Evolutionary conservation across 176 grass and related monocot genomes (phyloP).

Genomic region (Aegilops sharonensis): DNA sequence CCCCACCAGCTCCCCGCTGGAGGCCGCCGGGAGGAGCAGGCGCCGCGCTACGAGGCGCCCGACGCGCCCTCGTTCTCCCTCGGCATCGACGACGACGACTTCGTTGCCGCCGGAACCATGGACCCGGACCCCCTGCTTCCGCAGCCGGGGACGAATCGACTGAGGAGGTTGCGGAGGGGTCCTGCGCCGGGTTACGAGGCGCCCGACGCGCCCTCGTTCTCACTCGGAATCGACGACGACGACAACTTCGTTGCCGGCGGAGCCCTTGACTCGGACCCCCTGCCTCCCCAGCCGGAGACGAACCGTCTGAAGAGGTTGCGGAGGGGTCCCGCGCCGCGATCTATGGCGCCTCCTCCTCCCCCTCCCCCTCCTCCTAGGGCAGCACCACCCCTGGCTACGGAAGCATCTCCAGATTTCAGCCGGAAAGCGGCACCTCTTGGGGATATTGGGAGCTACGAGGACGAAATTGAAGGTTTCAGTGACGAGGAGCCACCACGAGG

Average conservation of each 20-base stretch:
- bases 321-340: constrained; percentile 33
- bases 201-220: neutral
- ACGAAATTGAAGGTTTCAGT: constrained; percentile 63
- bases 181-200: neutral
- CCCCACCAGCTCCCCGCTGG: neutral
- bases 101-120: neutral
- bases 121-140: neutral
- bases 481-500: constrained; percentile 56
- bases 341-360: neutral
- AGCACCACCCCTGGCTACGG: neutral
- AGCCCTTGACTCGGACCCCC: neutral
- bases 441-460: constrained; percentile 34
- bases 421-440: neutral
- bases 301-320: constrained; percentile 51
- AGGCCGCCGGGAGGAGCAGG: neutral
- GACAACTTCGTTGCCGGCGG: constrained; percentile 22
- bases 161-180: constrained; percentile 62
- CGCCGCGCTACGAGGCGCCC: neutral
- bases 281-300: neutral
- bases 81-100: constrained; percentile 17
- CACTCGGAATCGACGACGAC: constrained; percentile 14
- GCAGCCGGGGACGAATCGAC: neutral
- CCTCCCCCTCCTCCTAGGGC: neutral
- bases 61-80: constrained; percentile 41
- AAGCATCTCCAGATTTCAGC: constrained; percentile 24